A percentile compares a stretch with the other conserved stretches of the same genome.
phyloP scores from a whole-genome alignment of 108 stramenopile species.

The Nannochloropsis gaditana region DNA sequence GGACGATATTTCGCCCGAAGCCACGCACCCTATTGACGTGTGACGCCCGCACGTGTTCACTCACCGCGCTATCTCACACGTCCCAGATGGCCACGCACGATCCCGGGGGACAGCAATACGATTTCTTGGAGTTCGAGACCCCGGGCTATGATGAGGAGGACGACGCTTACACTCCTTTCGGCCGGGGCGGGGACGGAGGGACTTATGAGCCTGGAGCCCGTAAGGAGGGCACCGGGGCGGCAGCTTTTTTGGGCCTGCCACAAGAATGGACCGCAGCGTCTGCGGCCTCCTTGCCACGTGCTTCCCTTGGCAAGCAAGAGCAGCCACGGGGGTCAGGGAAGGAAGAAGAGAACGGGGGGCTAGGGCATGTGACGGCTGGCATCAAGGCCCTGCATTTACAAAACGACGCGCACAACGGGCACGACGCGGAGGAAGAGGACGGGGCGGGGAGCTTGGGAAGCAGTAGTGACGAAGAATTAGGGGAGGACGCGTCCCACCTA shows the following conservation, averaged over 20 bases:
- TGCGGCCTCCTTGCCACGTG: neutral
- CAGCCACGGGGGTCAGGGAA: neutral
- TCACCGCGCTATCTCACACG: no score
- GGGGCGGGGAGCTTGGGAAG: neutral
- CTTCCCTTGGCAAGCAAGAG: neutral
- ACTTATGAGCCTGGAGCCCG: neutral
- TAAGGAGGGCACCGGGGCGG: neutral
- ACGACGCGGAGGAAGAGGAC: neutral
- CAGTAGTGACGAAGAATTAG: neutral
- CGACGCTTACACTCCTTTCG: neutral
- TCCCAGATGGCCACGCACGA: neutral
- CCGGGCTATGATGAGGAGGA: neutral
- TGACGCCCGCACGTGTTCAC: no score
- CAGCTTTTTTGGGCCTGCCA: neutral
- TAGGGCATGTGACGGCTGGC: neutral
- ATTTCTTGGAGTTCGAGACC: conserved; percentile 15
- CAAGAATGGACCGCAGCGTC: neutral
- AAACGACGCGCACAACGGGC: neutral
- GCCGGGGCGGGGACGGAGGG: neutral
- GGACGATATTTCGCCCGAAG: no score
- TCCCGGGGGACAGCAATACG: neutral
- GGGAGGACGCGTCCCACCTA: neutral
- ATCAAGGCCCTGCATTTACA: neutral
- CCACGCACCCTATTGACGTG: no score
- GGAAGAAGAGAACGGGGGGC: neutral